Evolutionary conservation across 495 filamentous ascomycete species (phyloP), one percentile per base, ranked within the genome.

Genomic region (Penicillium dipodomyicola): DNA sequence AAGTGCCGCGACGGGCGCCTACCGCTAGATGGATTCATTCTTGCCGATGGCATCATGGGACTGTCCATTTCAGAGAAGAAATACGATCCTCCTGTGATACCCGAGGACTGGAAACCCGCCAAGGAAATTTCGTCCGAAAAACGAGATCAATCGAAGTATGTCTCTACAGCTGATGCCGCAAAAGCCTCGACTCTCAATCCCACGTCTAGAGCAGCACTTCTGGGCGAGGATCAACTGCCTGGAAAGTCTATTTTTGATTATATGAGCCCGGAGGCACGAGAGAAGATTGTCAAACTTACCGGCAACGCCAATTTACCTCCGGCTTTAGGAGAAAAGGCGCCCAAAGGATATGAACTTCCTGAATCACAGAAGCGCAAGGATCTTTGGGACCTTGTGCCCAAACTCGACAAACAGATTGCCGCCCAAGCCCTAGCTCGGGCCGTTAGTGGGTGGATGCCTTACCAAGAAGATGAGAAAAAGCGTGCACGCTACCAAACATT

Each of bases 201-300:
- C 4, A 87, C 80, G 58, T 77, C 90, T 29, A 83, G 94, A 60
- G 94, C 92, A 11, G 84, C 87, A 15, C 76, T 96, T 11, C 77
- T 98, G 0, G 92, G 92, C 19, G 93, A 97, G 69, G 77, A 82
- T 27, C 83, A 86, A 41, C 76, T 98, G 1, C 92, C 92, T 4
- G 88, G 90, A 10, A 96, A 97, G 70, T 97, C 94, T 1, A 86
- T 98, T 33, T 98, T 97, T 68, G 92, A 97, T 69, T 97, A 87
- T 75, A 83, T 98, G 72, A 88, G 90, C 0, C 81, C 92, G 1
- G 83, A 88, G 39, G 85, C 90, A 8, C 85, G 94, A 60, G 87
- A 90, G 44, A 84, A 84, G 22, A 81, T 98, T 57, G 90, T 80
- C 15, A 78, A 85, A 46, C 84, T 84, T 4, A 91, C 91, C 9